Percentiles rank a stretch among this genome's conserved stretches.
Conservation (phyloP, 75 land plant species). For the Selaginella tamariscina region DNA sequence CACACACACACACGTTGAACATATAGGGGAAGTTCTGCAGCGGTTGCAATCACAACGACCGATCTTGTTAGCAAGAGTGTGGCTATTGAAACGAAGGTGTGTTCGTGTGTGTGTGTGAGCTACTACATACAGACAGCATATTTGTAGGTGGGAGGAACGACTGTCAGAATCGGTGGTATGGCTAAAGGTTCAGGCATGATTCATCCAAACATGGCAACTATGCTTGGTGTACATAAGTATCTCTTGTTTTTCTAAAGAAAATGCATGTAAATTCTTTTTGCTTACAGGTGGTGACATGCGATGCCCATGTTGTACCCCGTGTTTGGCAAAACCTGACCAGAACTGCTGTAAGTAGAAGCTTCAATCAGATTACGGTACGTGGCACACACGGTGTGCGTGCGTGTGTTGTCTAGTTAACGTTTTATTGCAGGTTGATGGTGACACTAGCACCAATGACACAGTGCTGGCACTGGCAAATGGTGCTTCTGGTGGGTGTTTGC, state of each 20-base stretch:
- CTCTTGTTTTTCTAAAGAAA: not conserved
- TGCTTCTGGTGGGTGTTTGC: conserved; percentile 41
- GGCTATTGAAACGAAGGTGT: conserved; percentile 72
- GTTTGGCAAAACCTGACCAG: conserved; percentile 75
- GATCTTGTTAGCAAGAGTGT: conserved; percentile 97
- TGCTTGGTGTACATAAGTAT: conserved; percentile 72
- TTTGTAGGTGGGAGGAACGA: conserved; percentile 59
- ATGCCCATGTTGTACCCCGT: conserved; percentile 61
- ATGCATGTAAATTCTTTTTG: not conserved
- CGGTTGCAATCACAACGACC: conserved; percentile 93
- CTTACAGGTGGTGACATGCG: conserved; percentile 84
- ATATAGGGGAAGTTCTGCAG: conserved; percentile 75
- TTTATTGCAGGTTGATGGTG: conserved; percentile 83
- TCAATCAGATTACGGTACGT: conserved; percentile 88
- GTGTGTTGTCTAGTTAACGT: conserved; percentile 2
- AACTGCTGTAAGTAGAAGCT: conserved; percentile 71
- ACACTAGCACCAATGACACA: conserved; percentile 91
- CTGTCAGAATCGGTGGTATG: conserved; percentile 77
- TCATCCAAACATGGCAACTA: conserved; percentile 97
- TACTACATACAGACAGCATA: not conserved
- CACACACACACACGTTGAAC: no score
- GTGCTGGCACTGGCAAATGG: conserved; percentile 92
- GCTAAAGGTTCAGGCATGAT: conserved; percentile 99
- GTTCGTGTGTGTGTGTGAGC: conserved; percentile 1
- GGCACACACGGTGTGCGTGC: no score